These are phyloP conservation scores for Leucogyrophana mollusca DNA, from an alignment of 768 basidiomycete genomes.

Conservation along the genomic window DNA sequence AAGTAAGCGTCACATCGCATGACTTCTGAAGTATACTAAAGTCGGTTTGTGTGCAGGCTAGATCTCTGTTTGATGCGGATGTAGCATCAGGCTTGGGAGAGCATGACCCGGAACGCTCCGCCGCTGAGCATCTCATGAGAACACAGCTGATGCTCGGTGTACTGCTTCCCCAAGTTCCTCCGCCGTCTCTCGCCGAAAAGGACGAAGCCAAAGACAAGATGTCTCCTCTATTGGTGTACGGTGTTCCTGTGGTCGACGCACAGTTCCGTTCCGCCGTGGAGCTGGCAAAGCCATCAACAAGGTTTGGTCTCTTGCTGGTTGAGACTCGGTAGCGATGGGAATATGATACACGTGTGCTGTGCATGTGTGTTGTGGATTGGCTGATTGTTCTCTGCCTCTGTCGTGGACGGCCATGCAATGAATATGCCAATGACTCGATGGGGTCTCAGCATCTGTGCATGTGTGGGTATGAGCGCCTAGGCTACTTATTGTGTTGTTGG, in stretches of 20 bases:
- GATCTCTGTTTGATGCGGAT: not conserved
- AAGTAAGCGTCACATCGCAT: constrained; percentile 14
- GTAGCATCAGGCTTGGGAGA: not conserved
- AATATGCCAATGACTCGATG: too few relatives aligned
- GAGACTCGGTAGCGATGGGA: constrained; percentile 32
- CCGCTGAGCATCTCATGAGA: constrained; percentile 47
- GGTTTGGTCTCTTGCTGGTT: constrained; percentile 74
- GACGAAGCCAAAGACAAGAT: constrained; percentile 36
- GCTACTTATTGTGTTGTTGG: too few relatives aligned
- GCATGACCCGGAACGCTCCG: constrained; percentile 25
- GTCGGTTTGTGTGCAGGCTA: too few relatives aligned
- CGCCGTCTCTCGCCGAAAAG: constrained; percentile 12
- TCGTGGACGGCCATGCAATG: too few relatives aligned
- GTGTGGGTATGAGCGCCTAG: too few relatives aligned
- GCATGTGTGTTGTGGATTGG: too few relatives aligned
- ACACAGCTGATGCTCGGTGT: constrained; percentile 63
- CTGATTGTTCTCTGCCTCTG: too few relatives aligned
- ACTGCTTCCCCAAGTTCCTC: constrained; percentile 43
- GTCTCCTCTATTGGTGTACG: constrained; percentile 48
- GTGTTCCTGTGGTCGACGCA: constrained; percentile 50
- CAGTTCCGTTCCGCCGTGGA: constrained; percentile 59
- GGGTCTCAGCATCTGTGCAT: too few relatives aligned
- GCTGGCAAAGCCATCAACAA: constrained; percentile 66
- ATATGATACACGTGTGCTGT: constrained; percentile 11
- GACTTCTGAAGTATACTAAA: too few relatives aligned